These are phyloP conservation scores for Kappamyces sp. DNA, from an alignment of 192 early-diverging fungal species.

Conservation along the genomic window DNA sequence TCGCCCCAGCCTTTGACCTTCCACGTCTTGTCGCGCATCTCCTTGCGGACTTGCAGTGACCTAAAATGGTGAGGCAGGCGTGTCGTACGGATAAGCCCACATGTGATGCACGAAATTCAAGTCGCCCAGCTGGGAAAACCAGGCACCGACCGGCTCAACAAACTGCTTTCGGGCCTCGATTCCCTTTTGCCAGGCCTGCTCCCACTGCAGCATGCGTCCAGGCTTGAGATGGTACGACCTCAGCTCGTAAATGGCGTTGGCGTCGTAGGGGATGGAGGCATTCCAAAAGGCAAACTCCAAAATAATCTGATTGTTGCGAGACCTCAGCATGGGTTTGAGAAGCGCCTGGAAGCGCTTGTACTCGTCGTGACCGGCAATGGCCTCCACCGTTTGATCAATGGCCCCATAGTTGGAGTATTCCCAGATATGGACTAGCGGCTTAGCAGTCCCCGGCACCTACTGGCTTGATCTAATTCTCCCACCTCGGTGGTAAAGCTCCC, in stretches of 20 bases:
- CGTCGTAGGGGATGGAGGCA: conserved; percentile 47
- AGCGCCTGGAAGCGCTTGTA: conserved; percentile 28
- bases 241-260: conserved; percentile 86
- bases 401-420: conserved; percentile 87
- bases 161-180: conserved; percentile 80
- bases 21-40: conserved; percentile 86
- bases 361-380: conserved; percentile 9
- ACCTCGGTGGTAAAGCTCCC: conserved; percentile 86
- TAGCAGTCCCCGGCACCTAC: conserved; percentile 38
- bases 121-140: conserved; percentile 88
- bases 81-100: conserved; percentile 77
- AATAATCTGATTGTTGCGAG: conserved; percentile 76
- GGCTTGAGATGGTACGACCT: conserved; percentile 84
- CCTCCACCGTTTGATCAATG: conserved; percentile 57
- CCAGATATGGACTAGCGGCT: conserved; percentile 77
- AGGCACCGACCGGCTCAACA: conserved; percentile 89
- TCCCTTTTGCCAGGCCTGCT: conserved; percentile 79
- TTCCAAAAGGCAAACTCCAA: conserved; percentile 91
- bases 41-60: conserved; percentile 81
- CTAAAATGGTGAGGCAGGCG: conserved; percentile 31
- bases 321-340: conserved; percentile 62
- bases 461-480: conserved; percentile 78
- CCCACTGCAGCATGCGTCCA: conserved; percentile 88
- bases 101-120: conserved; percentile 89
- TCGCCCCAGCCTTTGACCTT: conserved; percentile 89